Evolutionary conservation across 257 asterid species (phyloP), one percentile per base, ranked within the genome.

Genomic region (Eustoma russellianum): DNA sequence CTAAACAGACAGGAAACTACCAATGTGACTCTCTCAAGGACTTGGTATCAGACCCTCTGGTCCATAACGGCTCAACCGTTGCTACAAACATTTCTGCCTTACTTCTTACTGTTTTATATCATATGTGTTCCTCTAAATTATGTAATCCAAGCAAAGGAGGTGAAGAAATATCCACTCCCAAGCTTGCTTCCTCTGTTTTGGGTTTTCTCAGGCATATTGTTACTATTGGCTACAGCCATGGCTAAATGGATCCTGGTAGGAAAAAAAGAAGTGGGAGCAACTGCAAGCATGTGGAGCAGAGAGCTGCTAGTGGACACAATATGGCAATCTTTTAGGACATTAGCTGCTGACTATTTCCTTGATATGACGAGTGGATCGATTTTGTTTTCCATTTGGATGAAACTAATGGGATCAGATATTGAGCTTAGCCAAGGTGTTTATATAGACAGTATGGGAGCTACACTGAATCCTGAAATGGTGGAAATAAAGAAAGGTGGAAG

Each of bases 391-490:
- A 62, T 65, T 5, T 87, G 92, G 94, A 83, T 87, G 96, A 87
- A 74, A 71, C 57, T 77, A 18, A 79, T 87, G 96, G 94, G 96
- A 51, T 77, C 94, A 34, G 61, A 59, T 0, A 55, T 83, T 5
- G 92, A 81, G 3, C 13, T 77, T 46, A 55, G 76, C 17, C 77
- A 83, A 46, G 95, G 89, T 24, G 89, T 70, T 17, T 87, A 87
- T 63, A 83, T 83, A 43, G 96, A 87, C 34, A 87, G 92, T 49
- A 79, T 77, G 84, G 96, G 96, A 60, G 87, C 88, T 4, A 38
- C 72, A 28, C 50, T 87, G 77, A 87, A 87, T 71, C 96, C 94
- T 8, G 96, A 87, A 46, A 79, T 83, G 94, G 83, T 87, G 55
- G 92, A 81, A 77, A 79, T 87, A 48, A 89, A 76, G 55, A 65